phyloP scores from a whole-genome alignment of 768 basidiomycete species.

The Suillus subluteus region DNA sequence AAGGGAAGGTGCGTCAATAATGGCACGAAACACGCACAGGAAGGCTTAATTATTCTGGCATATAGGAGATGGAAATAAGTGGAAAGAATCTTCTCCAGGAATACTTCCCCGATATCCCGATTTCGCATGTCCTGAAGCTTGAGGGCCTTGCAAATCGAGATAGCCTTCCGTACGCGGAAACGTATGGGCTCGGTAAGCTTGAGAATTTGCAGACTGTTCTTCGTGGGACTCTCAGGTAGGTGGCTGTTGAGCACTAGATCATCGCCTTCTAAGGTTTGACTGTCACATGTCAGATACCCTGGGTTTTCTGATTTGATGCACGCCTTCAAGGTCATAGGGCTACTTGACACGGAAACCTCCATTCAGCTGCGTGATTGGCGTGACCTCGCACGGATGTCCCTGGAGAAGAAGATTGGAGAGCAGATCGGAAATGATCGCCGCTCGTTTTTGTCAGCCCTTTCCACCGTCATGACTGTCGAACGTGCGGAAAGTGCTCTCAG shows the following conservation, averaged over 20 bases:
- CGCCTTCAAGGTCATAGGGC: conserved; percentile 68
- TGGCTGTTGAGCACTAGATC: not conserved
- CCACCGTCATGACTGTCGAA: conserved; percentile 19
- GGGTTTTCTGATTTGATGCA: conserved; percentile 80
- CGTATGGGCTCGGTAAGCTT: conserved; percentile 58
- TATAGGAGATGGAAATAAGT: conserved; percentile 50
- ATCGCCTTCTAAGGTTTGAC: not conserved
- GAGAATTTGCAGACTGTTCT: conserved; percentile 63
- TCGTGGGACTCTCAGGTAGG: conserved; percentile 82
- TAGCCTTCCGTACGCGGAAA: conserved; percentile 68
- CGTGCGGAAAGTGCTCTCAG: conserved; percentile 33
- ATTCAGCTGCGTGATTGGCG: conserved; percentile 33
- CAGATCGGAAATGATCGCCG: conserved; percentile 32
- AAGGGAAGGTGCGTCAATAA: conserved; percentile 49
- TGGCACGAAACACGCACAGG: not conserved
- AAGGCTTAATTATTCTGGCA: not conserved
- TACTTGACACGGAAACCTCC: conserved; percentile 49
- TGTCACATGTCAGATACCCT: conserved; percentile 60
- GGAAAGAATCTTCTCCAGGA: conserved; percentile 57
- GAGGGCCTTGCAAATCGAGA: conserved; percentile 90
- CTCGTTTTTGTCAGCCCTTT: conserved; percentile 40
- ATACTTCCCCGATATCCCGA: conserved; percentile 68
- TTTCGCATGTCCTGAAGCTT: conserved; percentile 62
- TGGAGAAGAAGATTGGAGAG: conserved; percentile 31
- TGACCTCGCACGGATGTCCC: conserved; percentile 40